phyloP scores from a whole-genome alignment of 148 eudicot species.

The Limonium bicolor region DNA sequence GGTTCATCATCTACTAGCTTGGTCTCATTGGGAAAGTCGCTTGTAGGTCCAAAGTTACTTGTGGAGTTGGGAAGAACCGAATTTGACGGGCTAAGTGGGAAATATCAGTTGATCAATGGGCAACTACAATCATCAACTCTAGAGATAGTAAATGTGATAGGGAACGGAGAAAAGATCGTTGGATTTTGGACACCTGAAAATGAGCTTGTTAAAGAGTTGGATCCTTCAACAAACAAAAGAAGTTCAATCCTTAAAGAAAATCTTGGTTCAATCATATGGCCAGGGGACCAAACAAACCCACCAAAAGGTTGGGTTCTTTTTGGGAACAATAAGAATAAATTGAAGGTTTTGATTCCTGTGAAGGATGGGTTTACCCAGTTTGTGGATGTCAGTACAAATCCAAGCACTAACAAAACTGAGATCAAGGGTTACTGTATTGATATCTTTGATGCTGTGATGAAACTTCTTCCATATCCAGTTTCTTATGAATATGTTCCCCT shows the following conservation, averaged over 20 bases:
- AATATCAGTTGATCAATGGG: slow-evolving; percentile 1
- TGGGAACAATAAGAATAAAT: slow-evolving; percentile 10
- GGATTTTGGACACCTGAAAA: slow-evolving; percentile 4
- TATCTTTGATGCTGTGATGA: slow-evolving; percentile 26
- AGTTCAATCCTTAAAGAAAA: slow-evolving; percentile 1
- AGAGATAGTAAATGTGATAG: slow-evolving; percentile 2
- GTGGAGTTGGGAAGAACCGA: neutral
- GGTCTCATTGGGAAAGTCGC: neutral
- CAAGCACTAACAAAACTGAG: slow-evolving; percentile 5
- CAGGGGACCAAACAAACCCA: slow-evolving; percentile 15
- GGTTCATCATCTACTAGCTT: neutral
- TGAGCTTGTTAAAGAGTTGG: neutral
- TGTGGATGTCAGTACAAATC: slow-evolving; percentile 11
- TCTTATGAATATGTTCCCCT: slow-evolving; percentile 28
- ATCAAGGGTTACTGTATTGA: slow-evolving; percentile 30
- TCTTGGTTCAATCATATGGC: slow-evolving; percentile 22
- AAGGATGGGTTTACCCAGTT: slow-evolving; percentile 21
- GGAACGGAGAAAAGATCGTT: neutral
- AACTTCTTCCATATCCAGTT: slow-evolving; percentile 19
- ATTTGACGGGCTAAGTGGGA: slow-evolving; percentile 6
- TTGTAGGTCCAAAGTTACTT: neutral
- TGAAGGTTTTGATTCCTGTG: slow-evolving; percentile 24
- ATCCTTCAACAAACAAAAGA: neutral
- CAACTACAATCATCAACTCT: slow-evolving; percentile 3
- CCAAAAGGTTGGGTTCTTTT: slow-evolving; percentile 24